Evolutionary conservation across 1,284 basidiomycete species (phyloP).

Genomic region (Mycena sp.): DNA sequence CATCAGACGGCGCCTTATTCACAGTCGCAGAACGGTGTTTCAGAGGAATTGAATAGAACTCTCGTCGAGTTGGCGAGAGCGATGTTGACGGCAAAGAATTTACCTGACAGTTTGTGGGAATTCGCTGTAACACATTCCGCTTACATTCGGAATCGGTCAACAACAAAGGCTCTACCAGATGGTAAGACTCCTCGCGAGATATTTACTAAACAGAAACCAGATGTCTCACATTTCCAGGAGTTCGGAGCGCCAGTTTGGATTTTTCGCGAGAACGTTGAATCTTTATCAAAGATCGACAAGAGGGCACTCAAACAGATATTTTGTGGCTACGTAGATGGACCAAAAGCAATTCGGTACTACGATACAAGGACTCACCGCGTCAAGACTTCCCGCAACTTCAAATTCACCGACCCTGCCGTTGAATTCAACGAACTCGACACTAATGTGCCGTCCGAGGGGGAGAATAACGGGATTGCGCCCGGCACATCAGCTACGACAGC

Average conservation of each 20-base stretch:
- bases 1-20: conserved; percentile 47
- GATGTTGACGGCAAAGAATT: conserved; percentile 8
- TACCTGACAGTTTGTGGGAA: conserved; percentile 14
- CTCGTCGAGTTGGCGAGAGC: conserved; percentile 18
- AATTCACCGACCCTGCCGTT: too few species aligned
- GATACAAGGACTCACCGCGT: background rate
- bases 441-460: too few species aligned
- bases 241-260: background rate
- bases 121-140: too few species aligned
- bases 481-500: too few species aligned
- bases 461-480: too few species aligned
- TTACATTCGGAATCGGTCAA: too few species aligned
- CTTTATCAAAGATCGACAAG: background rate
- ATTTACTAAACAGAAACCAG: too few species aligned
- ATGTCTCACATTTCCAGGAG: too few species aligned
- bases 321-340: background rate
- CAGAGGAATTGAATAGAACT: conserved; percentile 19
- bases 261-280: background rate
- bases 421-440: too few species aligned
- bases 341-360: background rate
- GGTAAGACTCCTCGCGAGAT: too few species aligned
- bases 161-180: too few species aligned
- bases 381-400: too few species aligned
- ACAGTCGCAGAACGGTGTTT: conserved; percentile 37
- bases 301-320: background rate